Evolutionary conservation across 2,329 filamentous ascomycete species (phyloP), one percentile per base, ranked within the genome.

Genomic region (Stemphylium lycopersici): DNA sequence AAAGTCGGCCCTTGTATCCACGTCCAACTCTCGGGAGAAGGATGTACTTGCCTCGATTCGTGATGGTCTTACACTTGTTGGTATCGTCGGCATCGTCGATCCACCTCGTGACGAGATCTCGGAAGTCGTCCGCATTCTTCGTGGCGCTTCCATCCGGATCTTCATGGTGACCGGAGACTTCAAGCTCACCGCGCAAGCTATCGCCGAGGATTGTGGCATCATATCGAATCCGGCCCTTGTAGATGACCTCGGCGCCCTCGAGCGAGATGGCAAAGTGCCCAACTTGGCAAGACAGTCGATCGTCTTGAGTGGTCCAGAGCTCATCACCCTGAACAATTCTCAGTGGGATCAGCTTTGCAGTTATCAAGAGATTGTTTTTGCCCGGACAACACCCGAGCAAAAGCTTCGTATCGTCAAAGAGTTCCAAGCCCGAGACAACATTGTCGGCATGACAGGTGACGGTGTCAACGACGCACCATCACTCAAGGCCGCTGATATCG

Each of bases 141-240:
- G 88, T 11, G 80, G 83, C 1, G 90, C 90, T 3, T 87, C 88
- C 1, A 88, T 93, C 48, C 80, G 87, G n/a, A 86, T 91, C 26
- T 88, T 90, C 72, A 93, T 93, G 89, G 89, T 92, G 0, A 93
- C 90, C 1, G 89, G 90, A 8, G 90, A 93, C 67, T 91, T 90
- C 69, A 87, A 87, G 22, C 80, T 91, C 13, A 93, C 90, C 0
- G 89, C 90, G 0, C 81, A 86, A 57, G 87, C 89, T 1, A 91
- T 93, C 57, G 88, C 89, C 0, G 79, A 83, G 3, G 84, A 91
- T 49, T 90, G 88, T 55, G 87, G 89, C 7, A 91, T 91, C 66
- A 81, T 92, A 47, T 88, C 81, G 1, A 80, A 79, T 37, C 76
- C 77, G 0, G 69, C 76, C 2, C 50, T 66, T 69, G 75, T 89